phyloP scores from a whole-genome alignment of 345 rosid genomes.

The Eucalyptus victrix region DNA sequence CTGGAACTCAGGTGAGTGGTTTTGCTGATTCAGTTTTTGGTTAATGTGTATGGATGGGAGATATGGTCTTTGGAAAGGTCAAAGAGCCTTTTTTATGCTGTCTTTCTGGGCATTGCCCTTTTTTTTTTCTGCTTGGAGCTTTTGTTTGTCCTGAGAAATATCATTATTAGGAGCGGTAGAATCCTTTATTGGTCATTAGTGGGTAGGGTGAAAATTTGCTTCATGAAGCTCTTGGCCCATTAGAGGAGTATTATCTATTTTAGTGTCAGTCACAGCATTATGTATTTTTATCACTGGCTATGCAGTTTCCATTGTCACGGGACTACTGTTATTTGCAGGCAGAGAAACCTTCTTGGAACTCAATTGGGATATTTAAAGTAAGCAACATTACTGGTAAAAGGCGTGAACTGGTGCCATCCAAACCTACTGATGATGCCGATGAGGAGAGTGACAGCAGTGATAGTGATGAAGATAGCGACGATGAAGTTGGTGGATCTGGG shows the following conservation, averaged over 20 bases:
- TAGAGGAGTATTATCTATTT: neutral
- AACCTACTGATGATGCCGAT: slow-evolving; percentile 32
- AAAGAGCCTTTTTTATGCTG: neutral
- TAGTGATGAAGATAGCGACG: slow-evolving; percentile 65
- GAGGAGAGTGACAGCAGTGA: slow-evolving; percentile 49
- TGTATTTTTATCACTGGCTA: neutral
- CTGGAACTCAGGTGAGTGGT: slow-evolving; percentile 76
- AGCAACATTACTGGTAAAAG: slow-evolving; percentile 76
- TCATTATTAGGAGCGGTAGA: neutral
- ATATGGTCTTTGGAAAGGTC: neutral
- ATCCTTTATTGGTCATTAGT: neutral
- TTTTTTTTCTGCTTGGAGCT: neutral
- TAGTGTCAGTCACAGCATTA: neutral
- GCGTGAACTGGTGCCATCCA: slow-evolving; percentile 53
- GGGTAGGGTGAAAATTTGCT: neutral
- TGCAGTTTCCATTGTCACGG: neutral
- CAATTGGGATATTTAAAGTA: slow-evolving; percentile 73
- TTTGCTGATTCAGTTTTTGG: neutral
- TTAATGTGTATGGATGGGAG: neutral
- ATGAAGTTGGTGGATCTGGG: slow-evolving; percentile 47
- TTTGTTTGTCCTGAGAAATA: neutral
- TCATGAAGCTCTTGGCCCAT: neutral
- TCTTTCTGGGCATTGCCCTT: neutral
- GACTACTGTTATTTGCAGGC: slow-evolving; percentile 39
- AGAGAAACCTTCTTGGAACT: slow-evolving; percentile 64